Conservation (phyloP, 202 grass and related monocot genomes). For the Eragrostis tef region DNA sequence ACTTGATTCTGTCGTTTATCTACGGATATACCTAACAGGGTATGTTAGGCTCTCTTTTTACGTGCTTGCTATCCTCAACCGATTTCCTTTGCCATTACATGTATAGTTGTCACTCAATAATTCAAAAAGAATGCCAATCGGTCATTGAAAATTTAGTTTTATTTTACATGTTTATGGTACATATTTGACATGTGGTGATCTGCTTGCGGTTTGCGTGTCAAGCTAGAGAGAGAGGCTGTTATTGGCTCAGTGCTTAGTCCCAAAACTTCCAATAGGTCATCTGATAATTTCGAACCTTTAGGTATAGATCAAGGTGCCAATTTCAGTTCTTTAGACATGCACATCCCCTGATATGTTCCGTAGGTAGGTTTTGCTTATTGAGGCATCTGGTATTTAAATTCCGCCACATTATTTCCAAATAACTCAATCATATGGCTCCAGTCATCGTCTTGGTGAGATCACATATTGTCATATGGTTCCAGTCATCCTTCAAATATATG, state of each 20-base stretch:
- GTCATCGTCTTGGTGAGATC: neutral
- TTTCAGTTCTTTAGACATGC: constrained; percentile 9
- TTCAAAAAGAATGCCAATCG: neutral
- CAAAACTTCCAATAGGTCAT: neutral
- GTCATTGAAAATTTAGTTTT: neutral
- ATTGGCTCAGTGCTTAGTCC: neutral
- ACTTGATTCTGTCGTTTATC: constrained; percentile 88
- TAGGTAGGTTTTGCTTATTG: neutral
- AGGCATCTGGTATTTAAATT: neutral
- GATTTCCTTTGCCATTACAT: neutral
- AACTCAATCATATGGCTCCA: neutral
- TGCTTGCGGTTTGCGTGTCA: neutral
- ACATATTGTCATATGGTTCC: neutral
- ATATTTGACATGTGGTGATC: neutral
- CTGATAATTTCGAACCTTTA: neutral
- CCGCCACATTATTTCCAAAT: neutral
- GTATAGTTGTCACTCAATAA: neutral
- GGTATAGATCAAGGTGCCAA: neutral
- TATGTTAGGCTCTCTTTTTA: constrained; percentile 31
- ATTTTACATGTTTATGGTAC: neutral
- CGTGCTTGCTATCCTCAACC: constrained; percentile 12
- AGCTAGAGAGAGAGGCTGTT: neutral
- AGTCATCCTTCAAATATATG: neutral
- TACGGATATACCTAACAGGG: constrained; percentile 93
- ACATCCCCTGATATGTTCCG: neutral